These are phyloP conservation scores for Salix exigua DNA, from an alignment of 345 rosid genomes.

Conservation along the genomic window DNA sequence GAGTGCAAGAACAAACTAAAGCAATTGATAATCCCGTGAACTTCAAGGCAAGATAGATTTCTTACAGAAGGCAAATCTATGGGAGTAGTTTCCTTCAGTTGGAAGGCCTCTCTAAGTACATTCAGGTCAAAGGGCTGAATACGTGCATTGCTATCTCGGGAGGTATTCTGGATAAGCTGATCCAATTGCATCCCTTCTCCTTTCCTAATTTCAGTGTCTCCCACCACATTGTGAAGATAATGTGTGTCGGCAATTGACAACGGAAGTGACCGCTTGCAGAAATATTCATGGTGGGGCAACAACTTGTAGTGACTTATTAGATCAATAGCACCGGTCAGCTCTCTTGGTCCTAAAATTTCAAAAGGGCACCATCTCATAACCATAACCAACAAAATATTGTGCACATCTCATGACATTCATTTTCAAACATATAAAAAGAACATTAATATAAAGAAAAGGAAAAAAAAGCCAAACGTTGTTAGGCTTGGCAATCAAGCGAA, in stretches of 20 bases:
- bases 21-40: not conserved
- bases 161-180: slow-evolving; percentile 26
- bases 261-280: slow-evolving; percentile 35
- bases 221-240: slow-evolving; percentile 38
- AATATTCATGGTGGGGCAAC: slow-evolving; percentile 29
- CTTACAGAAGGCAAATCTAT: slow-evolving; percentile 29
- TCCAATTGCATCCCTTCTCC: slow-evolving; percentile 38
- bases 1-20: not conserved
- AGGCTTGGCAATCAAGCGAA: too few species aligned
- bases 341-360: slow-evolving; percentile 28
- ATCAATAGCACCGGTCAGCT: slow-evolving; percentile 37
- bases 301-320: slow-evolving; percentile 33
- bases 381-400: not conserved
- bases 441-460: too few species aligned
- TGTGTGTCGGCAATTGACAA: slow-evolving; percentile 29
- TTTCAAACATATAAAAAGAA: not conserved
- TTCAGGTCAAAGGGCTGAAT: slow-evolving; percentile 30
- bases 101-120: slow-evolving; percentile 37
- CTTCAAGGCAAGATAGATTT: not conserved
- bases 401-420: not conserved
- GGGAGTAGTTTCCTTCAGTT: slow-evolving; percentile 27
- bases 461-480: too few species aligned
- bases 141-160: slow-evolving; percentile 18
- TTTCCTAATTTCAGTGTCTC: slow-evolving; percentile 40
- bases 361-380: not conserved